Conservation (phyloP, 2,329 filamentous ascomycete species). For the Pseudohalonectria lignicola region DNA sequence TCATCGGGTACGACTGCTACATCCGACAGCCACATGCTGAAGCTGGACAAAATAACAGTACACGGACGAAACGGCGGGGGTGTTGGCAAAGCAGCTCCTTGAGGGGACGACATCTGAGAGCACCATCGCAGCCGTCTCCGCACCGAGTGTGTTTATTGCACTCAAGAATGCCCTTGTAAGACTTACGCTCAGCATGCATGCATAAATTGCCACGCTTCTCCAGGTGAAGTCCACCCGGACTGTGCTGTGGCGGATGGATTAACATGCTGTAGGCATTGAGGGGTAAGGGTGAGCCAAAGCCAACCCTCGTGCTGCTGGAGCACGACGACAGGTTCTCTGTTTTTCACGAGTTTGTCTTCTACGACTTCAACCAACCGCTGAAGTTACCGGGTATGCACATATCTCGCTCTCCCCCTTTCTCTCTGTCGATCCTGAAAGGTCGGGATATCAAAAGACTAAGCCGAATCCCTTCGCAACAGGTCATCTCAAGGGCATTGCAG, state of each 20-base stretch:
- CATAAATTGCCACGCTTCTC: no score
- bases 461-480: no score
- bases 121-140: slow-evolving; percentile 58
- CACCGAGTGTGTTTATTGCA: slow-evolving; percentile 68
- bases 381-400: slow-evolving; percentile 43
- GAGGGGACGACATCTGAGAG: slow-evolving; percentile 44
- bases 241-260: no score
- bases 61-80: slow-evolving; percentile 56
- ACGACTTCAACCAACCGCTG: slow-evolving; percentile 62
- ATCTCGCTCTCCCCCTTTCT: background rate
- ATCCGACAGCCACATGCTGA: no score
- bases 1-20: no score
- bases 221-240: no score
- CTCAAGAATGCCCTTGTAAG: slow-evolving; percentile 47
- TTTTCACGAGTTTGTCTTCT: slow-evolving; percentile 63
- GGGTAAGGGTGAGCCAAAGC: slow-evolving; percentile 25
- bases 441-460: no score
- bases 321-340: slow-evolving; percentile 64
- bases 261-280: background rate
- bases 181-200: no score
- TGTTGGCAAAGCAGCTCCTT: slow-evolving; percentile 55
- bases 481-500: slow-evolving; percentile 50
- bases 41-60: no score
- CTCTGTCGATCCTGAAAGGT: no score
- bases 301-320: slow-evolving; percentile 58